Conservation (phyloP, 805 yeast species). For the Gaillardinia entomophila region DNA sequence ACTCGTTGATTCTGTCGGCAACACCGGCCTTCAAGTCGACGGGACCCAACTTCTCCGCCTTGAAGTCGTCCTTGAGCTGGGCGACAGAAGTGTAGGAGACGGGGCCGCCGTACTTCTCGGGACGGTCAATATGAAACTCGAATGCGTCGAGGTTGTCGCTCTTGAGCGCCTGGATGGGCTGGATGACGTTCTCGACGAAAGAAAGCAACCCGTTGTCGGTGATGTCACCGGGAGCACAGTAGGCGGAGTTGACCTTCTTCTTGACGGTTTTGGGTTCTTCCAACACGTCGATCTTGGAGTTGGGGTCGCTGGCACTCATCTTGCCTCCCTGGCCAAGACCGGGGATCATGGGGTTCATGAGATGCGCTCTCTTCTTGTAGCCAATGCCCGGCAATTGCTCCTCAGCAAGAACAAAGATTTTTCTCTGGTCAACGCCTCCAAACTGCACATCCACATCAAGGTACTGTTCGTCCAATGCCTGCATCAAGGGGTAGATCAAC, state of each 20-base stretch:
- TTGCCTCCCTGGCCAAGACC: conserved; percentile 96
- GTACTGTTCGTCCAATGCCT: conserved; percentile 92
- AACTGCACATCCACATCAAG: conserved; percentile 89
- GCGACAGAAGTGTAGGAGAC: conserved; percentile 64
- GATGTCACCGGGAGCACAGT: conserved; percentile 88
- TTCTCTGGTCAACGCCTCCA: conserved; percentile 99
- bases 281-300: conserved; percentile 88
- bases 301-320: conserved; percentile 99
- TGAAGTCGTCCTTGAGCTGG: conserved; percentile 66
- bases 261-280: conserved; percentile 85
- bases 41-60: conserved; percentile 73
- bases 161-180: conserved; percentile 80
- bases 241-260: conserved; percentile 89
- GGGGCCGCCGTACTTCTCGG: conserved; percentile 96
- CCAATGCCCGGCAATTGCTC: conserved; percentile 84
- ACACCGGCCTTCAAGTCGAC: conserved; percentile 94
- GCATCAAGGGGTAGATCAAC: conserved; percentile 96
- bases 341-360: conserved; percentile 99
- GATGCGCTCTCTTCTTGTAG: conserved; percentile 95
- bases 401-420: conserved; percentile 94
- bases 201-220: conserved; percentile 89
- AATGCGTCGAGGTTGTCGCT: conserved; percentile 49
- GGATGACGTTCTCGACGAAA: conserved; percentile 76
- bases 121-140: conserved; percentile 74
- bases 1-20: conserved; percentile 71